Evolutionary conservation across 2,329 filamentous ascomycete genomes (phyloP).

Genomic region (Macrophomina pseudophaseolina): DNA sequence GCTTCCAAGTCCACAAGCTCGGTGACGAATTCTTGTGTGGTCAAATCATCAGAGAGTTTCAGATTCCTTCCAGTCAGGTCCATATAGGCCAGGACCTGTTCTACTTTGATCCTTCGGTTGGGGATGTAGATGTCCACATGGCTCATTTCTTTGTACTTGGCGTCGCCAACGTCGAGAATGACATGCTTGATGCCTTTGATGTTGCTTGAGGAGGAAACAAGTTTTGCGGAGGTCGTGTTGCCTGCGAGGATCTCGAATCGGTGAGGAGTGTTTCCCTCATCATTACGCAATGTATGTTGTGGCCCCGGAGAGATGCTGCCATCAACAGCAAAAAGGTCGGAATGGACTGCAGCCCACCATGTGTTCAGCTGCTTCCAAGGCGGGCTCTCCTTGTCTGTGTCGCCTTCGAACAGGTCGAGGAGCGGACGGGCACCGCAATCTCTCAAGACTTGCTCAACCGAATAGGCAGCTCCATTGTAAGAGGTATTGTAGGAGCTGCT

Average conservation of each 20-base stretch:
- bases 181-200: conserved; percentile 12
- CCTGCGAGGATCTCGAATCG: not conserved
- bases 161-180: conserved; percentile 17
- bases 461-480: conserved; percentile 27
- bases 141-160: conserved; percentile 27
- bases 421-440: conserved; percentile 28
- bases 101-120: conserved; percentile 29
- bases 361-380: conserved; percentile 14
- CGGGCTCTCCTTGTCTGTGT: conserved; percentile 7
- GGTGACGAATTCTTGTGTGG: not conserved
- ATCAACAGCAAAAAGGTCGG: not conserved
- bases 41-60: conserved; percentile 14
- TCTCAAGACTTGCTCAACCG: conserved; percentile 24
- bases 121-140: conserved; percentile 31
- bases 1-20: not conserved
- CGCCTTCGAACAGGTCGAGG: conserved; percentile 15
- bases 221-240: conserved; percentile 1
- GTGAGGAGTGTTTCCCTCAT: not conserved
- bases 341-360: conserved; percentile 13
- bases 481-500: conserved; percentile 29
- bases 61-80: not conserved
- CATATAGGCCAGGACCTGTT: conserved; percentile 28
- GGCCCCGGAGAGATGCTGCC: not conserved
- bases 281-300: not conserved
- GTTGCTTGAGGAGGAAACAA: conserved; percentile 11